These are phyloP conservation scores for Chrysopogon serrulatus DNA, from an alignment of 176 grass and related monocot genomes.

Conservation along the genomic window DNA sequence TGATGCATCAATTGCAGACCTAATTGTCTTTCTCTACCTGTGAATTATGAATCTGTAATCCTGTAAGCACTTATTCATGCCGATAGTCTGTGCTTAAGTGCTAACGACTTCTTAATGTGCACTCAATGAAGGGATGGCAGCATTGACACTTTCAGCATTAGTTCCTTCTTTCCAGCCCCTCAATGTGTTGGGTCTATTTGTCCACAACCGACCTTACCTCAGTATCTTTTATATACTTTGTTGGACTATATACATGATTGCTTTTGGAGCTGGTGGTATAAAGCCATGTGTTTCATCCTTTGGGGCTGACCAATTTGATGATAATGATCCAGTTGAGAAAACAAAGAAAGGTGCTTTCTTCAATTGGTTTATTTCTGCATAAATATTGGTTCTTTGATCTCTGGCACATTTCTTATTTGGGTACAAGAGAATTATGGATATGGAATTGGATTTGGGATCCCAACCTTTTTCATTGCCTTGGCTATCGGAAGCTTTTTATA, in stretches of 20 bases:
- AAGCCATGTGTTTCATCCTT: slow-evolving; percentile 87
- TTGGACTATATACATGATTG: slow-evolving; percentile 76
- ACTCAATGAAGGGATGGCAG: slow-evolving; percentile 52
- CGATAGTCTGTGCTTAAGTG: background rate
- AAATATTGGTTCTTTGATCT: slow-evolving; percentile 65
- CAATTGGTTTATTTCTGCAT: slow-evolving; percentile 86
- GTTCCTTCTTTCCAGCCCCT: slow-evolving; percentile 53
- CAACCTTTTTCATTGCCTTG: slow-evolving; percentile 68
- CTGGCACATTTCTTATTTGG: slow-evolving; percentile 74
- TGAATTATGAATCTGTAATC: background rate
- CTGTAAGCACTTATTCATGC: background rate
- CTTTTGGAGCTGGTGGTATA: slow-evolving; percentile 73
- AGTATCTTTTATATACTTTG: slow-evolving; percentile 59
- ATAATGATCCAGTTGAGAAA: slow-evolving; percentile 64
- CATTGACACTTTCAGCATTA: slow-evolving; percentile 61
- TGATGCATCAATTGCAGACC: background rate
- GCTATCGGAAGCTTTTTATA: slow-evolving; percentile 67
- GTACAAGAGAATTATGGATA: slow-evolving; percentile 87
- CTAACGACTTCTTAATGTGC: slow-evolving; percentile 14
- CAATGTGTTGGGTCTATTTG: slow-evolving; percentile 46
- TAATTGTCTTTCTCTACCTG: background rate
- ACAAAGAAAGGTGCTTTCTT: slow-evolving; percentile 77
- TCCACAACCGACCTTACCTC: slow-evolving; percentile 53
- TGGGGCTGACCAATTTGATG: slow-evolving; percentile 78
- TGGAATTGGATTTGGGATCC: slow-evolving; percentile 69